A percentile compares a stretch with the other conserved stretches of the same genome.
phyloP scores from a whole-genome alignment of 495 filamentous ascomycete species.

The Aspergillus biplanus region DNA sequence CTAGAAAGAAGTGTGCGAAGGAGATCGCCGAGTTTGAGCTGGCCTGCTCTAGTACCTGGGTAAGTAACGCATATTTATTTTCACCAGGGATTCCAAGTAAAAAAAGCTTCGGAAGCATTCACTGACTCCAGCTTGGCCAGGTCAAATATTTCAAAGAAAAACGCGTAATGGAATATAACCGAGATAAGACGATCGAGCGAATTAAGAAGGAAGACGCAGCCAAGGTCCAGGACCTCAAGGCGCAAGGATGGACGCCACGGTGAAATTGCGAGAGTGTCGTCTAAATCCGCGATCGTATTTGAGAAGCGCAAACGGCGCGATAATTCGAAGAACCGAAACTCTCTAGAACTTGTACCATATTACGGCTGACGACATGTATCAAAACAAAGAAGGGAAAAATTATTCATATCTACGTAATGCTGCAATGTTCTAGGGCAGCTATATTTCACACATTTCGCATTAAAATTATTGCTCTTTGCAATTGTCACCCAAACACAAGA shows the following conservation, averaged over 20 bases:
- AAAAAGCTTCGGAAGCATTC: not conserved
- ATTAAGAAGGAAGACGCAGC: constrained; percentile 78
- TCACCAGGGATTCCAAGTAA: constrained; percentile 13
- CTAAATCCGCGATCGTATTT: not conserved
- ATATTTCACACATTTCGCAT: constrained; percentile 2
- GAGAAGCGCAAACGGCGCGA: not conserved
- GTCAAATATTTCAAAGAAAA: constrained; percentile 97
- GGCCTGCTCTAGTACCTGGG: constrained; percentile 82
- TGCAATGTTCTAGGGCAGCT: not conserved
- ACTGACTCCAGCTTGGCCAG: constrained; percentile 49
- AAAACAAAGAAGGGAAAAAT: constrained; percentile 2
- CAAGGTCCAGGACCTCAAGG: constrained; percentile 58
- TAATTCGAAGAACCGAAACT: constrained; percentile 2
- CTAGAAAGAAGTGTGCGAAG: constrained; percentile 65
- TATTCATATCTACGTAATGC: constrained; percentile 1
- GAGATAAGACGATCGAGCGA: constrained; percentile 74
- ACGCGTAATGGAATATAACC: constrained; percentile 87
- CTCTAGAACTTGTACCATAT: constrained; percentile 22
- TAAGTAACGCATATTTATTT: constrained; percentile 44
- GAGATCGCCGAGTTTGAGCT: constrained; percentile 70
- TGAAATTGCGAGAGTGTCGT: constrained; percentile 6
- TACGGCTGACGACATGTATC: constrained; percentile 21
- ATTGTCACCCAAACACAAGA: constrained; percentile 3
- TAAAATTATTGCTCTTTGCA: constrained; percentile 6
- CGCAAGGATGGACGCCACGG: constrained; percentile 40